Base-by-base conservation (phyloP, 2,329 filamentous ascomycete species). In the Fusarium keratoplasticum region DNA sequence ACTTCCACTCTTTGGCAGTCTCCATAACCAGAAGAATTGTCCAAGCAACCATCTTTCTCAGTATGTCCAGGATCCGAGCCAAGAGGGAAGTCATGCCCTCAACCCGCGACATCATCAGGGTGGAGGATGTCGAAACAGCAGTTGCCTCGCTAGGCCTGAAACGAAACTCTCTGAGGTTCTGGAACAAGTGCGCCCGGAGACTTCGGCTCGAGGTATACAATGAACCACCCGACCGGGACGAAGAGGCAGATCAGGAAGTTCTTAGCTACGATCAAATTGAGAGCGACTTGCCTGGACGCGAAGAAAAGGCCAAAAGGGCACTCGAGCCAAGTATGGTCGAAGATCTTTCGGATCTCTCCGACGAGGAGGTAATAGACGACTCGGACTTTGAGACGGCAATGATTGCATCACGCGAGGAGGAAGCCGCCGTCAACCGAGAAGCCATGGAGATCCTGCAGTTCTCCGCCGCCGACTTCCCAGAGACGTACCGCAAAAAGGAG, bases 21-120 rank as follows among this genome's bases (percentile, higher is more conserved):
- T 93, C 89, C 62, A 74, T 96, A 16, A 95, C 93, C 0, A 90
- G 89, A 67, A 88, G 93, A 14, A 83, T 98, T 2, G 85, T 96
- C 2, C 89, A 93, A 55, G 89, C 93, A 0, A 86, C 90, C 0
- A 83, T 96, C 0, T 93, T 92, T 76, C 89, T 94, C 67, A 89
- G 92, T n/a, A 88, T 89, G 80, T 92, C 93, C 3, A 88, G 94
- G 47, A 83, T 95, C 27, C 87, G 91, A 61, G 86, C 90, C 5
- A 86, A 85, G 73, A 81, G 73, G 20, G 76, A 82, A 27, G 69
- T 80, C 5, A 66, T 73, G 1, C 76, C 80, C 2, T 76, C 76
- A 5, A 80, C 79, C 2, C 79, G 78, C 18, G 70, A 75, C 6
- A 71, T 83, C 6, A 83, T 89, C 4, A 82, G 81, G 47, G 72